Conservation (phyloP, 192 early-diverging fungal species). For the Backusella australiensis region DNA sequence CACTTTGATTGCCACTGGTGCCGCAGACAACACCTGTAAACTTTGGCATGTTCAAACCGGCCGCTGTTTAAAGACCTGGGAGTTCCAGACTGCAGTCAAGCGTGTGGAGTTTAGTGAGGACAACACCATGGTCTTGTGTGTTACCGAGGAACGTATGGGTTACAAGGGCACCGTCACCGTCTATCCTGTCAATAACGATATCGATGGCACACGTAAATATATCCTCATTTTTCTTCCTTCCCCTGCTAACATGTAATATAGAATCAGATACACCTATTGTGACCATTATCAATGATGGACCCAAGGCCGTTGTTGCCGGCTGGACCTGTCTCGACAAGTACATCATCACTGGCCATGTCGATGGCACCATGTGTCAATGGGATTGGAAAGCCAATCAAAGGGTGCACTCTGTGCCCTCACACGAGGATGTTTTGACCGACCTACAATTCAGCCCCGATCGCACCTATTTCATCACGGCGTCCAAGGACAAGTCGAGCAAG, state of each 20-base stretch:
- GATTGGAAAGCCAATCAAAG: slow-evolving; percentile 80
- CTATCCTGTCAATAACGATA: slow-evolving; percentile 66
- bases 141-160: slow-evolving; percentile 98
- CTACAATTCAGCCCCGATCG: slow-evolving; percentile 89
- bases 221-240: not conserved
- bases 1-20: slow-evolving; percentile 80
- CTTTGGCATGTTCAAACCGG: slow-evolving; percentile 95
- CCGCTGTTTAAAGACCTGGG: slow-evolving; percentile 87
- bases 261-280: slow-evolving; percentile 77
- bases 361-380: slow-evolving; percentile 88
- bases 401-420: slow-evolving; percentile 62
- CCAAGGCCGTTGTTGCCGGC: slow-evolving; percentile 89
- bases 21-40: slow-evolving; percentile 89
- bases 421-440: slow-evolving; percentile 79
- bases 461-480: slow-evolving; percentile 93
- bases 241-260: not conserved
- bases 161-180: slow-evolving; percentile 83
- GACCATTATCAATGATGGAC: slow-evolving; percentile 62
- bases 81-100: slow-evolving; percentile 87
- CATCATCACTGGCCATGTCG: slow-evolving; percentile 92
- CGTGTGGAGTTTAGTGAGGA: slow-evolving; percentile 90
- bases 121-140: slow-evolving; percentile 81
- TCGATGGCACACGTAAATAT: slow-evolving; percentile 44
- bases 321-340: slow-evolving; percentile 94
- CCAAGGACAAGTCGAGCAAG: slow-evolving; percentile 91